These are phyloP conservation scores for Scleroderma bovista DNA, from an alignment of 768 basidiomycete genomes.

Conservation along the genomic window DNA sequence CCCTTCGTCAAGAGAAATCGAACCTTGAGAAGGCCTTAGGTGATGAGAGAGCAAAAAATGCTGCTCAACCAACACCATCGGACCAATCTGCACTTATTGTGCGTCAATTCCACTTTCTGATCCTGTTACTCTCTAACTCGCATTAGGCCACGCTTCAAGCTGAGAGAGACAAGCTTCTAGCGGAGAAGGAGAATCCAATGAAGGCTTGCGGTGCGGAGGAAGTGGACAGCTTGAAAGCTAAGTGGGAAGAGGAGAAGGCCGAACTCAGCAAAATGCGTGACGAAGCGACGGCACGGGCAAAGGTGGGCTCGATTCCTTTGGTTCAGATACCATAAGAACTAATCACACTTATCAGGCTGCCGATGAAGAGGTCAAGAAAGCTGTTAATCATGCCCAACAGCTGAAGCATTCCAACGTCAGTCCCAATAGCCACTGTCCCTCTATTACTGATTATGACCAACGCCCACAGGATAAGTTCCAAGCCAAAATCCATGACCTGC, in stretches of 20 bases:
- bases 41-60: constrained; percentile 30
- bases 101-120: constrained; percentile 5
- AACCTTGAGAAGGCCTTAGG: constrained; percentile 34
- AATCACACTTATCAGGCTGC: constrained; percentile 26
- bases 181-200: constrained; percentile 46
- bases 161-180: constrained; percentile 58
- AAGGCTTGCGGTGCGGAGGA: constrained; percentile 17
- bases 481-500: constrained; percentile 45
- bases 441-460: constrained; percentile 2
- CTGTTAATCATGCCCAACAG: constrained; percentile 38
- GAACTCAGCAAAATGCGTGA: constrained; percentile 53
- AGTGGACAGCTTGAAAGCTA: constrained; percentile 30
- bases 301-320: constrained; percentile 34
- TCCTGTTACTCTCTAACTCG: background rate
- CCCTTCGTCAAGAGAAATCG: constrained; percentile 34
- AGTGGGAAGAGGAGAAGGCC: constrained; percentile 57
- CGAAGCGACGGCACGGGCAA: constrained; percentile 53
- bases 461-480: constrained; percentile 56
- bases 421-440: background rate
- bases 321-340: background rate
- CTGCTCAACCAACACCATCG: constrained; percentile 8
- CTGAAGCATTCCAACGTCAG: constrained; percentile 30
- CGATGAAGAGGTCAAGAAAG: constrained; percentile 41
- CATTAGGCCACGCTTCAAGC: constrained; percentile 45
- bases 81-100: constrained; percentile 31